Conservation (phyloP, 164 flowering plant genomes). For the Umbilicus rupestris region DNA sequence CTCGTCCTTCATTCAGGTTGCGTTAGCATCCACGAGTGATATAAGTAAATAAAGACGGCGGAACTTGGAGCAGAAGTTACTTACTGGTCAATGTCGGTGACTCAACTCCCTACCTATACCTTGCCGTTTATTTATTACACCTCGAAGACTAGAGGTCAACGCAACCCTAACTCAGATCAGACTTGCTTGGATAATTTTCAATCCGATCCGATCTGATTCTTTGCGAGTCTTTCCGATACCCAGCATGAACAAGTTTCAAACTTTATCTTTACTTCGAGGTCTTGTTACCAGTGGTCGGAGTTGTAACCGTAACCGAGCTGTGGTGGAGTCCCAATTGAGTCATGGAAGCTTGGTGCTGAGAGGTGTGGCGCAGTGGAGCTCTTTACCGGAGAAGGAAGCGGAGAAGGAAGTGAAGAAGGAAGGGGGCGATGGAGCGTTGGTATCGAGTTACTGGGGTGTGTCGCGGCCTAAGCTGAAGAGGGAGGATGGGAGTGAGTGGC, state of each 20-base stretch:
- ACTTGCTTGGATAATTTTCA: too few species aligned
- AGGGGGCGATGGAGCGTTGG: constrained; percentile 12
- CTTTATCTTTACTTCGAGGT: background rate
- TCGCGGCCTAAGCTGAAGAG: constrained; percentile 37
- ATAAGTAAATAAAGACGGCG: too few species aligned
- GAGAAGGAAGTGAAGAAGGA: constrained; percentile 16
- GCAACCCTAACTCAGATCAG: too few species aligned
- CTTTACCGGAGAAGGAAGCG: constrained; percentile 19
- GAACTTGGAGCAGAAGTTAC: too few species aligned
- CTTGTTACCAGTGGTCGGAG: background rate
- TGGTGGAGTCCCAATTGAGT: background rate
- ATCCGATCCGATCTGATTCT: too few species aligned
- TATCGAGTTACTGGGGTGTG: constrained; percentile 80
- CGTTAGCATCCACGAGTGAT: too few species aligned
- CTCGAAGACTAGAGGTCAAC: too few species aligned
- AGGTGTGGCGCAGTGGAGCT: constrained; percentile 15
- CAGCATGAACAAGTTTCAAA: constrained; percentile 7
- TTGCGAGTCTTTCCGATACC: too few species aligned
- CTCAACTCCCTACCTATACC: too few species aligned
- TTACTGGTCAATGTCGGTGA: too few species aligned
- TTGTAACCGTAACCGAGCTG: background rate
- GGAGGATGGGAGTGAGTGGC: constrained; percentile 84
- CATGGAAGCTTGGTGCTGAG: background rate
- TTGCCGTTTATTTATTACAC: too few species aligned
- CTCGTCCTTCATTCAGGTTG: too few species aligned